phyloP scores from a whole-genome alignment of 1,284 basidiomycete genomes.

The Sphaerobolus stellatus region DNA sequence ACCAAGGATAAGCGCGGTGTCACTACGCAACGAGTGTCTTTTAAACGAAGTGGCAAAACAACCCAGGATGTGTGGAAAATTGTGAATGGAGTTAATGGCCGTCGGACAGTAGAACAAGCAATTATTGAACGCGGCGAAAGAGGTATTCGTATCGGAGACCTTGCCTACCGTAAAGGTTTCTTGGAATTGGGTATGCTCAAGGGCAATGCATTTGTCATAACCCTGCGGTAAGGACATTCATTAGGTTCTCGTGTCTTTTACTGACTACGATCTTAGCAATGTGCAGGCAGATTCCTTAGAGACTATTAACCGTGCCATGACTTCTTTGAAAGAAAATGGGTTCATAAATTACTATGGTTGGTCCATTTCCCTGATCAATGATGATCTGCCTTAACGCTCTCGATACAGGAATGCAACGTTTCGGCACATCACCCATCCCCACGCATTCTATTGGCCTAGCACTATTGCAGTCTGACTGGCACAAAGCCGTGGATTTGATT shows the following conservation, averaged over 20 bases:
- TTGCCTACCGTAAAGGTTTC: slow-evolving; percentile 78
- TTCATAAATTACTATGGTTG: slow-evolving; percentile 98
- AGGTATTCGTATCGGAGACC: slow-evolving; percentile 86
- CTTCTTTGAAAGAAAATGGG: slow-evolving; percentile 79
- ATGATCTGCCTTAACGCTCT: background rate
- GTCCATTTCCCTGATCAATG: slow-evolving; percentile 9
- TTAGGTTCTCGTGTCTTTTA: background rate
- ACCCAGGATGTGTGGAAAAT: slow-evolving; percentile 84
- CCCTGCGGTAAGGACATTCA: slow-evolving; percentile 66
- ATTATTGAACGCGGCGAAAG: slow-evolving; percentile 79
- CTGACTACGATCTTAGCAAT: slow-evolving; percentile 52
- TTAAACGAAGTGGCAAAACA: slow-evolving; percentile 77
- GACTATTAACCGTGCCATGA: slow-evolving; percentile 74
- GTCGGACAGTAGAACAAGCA: slow-evolving; percentile 57
- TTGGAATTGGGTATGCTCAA: slow-evolving; percentile 93
- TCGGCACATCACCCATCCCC: slow-evolving; percentile 94
- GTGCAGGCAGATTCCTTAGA: slow-evolving; percentile 74
- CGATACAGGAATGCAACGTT: slow-evolving; percentile 89
- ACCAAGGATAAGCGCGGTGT: slow-evolving; percentile 99
- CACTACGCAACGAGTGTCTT: slow-evolving; percentile 88
- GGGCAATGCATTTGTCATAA: slow-evolving; percentile 95
- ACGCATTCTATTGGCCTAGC: slow-evolving; percentile 94
- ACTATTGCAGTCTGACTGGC: slow-evolving; percentile 87
- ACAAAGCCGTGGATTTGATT: slow-evolving; percentile 80
- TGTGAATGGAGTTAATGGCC: slow-evolving; percentile 65